Evolutionary conservation across 208 protist species (phyloP).

Genomic region (Wallacemonas collosoma): DNA sequence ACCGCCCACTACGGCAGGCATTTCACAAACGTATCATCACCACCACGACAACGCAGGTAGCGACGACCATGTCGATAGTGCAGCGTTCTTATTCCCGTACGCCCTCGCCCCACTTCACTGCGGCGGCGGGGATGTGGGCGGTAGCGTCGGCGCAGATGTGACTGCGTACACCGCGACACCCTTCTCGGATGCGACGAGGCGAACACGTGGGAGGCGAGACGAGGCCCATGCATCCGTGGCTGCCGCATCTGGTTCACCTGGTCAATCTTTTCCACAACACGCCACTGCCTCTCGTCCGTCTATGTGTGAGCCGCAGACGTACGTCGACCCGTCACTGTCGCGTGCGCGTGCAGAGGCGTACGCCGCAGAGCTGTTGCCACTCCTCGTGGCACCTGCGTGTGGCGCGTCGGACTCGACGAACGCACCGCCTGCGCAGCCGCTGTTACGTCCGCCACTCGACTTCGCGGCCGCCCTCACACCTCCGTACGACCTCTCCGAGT

Average conservation of each 20-base stretch:
- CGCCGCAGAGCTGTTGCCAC: background rate
- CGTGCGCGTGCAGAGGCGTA: background rate
- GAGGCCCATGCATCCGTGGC: no score
- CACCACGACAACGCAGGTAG: no score
- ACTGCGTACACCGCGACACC: no score
- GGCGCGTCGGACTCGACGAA: background rate
- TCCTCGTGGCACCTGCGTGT: background rate
- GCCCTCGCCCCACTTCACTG: background rate
- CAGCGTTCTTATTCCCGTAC: background rate
- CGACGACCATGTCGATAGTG: background rate
- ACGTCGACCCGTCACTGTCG: background rate
- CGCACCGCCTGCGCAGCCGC: background rate
- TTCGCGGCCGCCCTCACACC: slow-evolving; percentile 8
- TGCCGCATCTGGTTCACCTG: no score
- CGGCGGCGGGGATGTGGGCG: background rate
- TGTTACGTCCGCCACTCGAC: background rate
- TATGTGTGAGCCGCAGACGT: no score
- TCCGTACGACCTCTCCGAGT: slow-evolving; percentile 1
- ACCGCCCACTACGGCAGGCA: no score
- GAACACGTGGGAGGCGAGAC: no score
- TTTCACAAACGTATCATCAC: no score
- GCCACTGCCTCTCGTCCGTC: no score
- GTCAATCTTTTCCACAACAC: background rate
- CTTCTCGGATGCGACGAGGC: no score
- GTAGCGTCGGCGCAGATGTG: no score